A percentile compares a stretch with the other conserved stretches of the same genome.
phyloP scores from a whole-genome alignment of 306 rosid genomes.

The Elaeagnus macrophylla region DNA sequence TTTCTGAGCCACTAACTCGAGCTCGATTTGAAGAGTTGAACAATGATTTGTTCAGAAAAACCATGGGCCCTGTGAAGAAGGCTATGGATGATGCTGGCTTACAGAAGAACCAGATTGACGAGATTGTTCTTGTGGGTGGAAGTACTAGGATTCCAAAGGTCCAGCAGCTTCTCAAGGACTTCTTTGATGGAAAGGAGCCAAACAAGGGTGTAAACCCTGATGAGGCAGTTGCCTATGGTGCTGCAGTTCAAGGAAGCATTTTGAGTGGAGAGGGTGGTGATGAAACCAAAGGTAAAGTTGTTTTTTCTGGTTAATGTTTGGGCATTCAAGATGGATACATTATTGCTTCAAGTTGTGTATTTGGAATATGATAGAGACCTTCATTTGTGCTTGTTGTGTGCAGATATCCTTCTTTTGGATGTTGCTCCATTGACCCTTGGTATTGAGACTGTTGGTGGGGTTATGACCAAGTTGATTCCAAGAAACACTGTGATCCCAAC shows the following conservation, averaged over 20 bases:
- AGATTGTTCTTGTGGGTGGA: slow-evolving; percentile 95
- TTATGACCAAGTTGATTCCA: slow-evolving; percentile 98
- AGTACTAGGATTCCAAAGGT: slow-evolving; percentile 97
- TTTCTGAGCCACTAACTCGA: slow-evolving; percentile 85
- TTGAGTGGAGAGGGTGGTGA: slow-evolving; percentile 99
- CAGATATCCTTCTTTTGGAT: slow-evolving; percentile 93
- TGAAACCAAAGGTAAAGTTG: slow-evolving; percentile 68
- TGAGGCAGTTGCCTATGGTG: slow-evolving; percentile 97
- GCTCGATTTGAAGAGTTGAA: slow-evolving; percentile 96
- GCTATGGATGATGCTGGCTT: slow-evolving; percentile 98
- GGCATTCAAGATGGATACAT: neutral
- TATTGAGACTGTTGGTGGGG: slow-evolving; percentile 99
- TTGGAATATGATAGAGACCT: neutral
- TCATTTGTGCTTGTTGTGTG: neutral
- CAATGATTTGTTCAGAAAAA: slow-evolving; percentile 92
- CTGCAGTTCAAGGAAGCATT: slow-evolving; percentile 97
- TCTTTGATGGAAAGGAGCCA: slow-evolving; percentile 94
- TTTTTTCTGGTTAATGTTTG: neutral
- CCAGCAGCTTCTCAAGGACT: slow-evolving; percentile 84
- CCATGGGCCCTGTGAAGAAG: slow-evolving; percentile 98
- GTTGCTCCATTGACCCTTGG: slow-evolving; percentile 99
- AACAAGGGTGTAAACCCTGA: slow-evolving; percentile 99
- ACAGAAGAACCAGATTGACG: slow-evolving; percentile 78
- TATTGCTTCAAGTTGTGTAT: neutral
- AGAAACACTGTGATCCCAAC: slow-evolving; percentile 97